These are phyloP conservation scores for Plasmodium vivax DNA, from an alignment of 169 alveolate species.

Conservation along the genomic window DNA sequence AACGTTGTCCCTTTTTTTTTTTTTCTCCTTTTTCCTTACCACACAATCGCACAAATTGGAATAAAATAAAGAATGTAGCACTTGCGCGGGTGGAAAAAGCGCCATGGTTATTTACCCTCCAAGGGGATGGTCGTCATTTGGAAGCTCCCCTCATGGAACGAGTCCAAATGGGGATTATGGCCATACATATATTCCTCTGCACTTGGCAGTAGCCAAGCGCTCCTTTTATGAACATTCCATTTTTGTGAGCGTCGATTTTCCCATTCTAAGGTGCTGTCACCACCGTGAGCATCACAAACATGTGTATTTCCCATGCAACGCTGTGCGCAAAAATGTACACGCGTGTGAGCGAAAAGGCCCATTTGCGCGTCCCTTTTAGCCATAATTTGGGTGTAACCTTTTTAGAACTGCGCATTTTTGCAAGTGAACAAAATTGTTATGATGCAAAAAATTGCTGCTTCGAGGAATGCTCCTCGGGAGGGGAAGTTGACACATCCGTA, in stretches of 20 bases:
- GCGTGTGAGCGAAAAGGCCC: not conserved
- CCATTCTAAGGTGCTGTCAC: not conserved
- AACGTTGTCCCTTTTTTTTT: not conserved
- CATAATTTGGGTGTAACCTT: not conserved
- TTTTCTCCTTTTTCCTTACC: not conserved
- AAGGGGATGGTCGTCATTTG: not conserved
- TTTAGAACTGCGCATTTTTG: not conserved
- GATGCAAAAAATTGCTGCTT: not conserved
- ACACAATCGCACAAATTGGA: not conserved
- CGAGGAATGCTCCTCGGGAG: not conserved
- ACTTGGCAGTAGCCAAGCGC: not conserved
- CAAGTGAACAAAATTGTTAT: not conserved
- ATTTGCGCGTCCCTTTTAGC: not conserved
- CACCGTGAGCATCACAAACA: not conserved
- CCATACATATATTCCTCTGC: not conserved
- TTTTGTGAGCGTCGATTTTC: not conserved
- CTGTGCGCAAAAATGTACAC: slow-evolving; percentile 16
- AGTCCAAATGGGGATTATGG: not conserved
- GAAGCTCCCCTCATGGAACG: not conserved
- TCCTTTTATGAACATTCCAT: not conserved
- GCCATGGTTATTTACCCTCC: not conserved
- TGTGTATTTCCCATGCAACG: slow-evolving; percentile 24
- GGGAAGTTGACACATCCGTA: not conserved
- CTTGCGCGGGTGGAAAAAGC: not conserved
- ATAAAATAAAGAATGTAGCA: not conserved